Evolutionary conservation across 768 basidiomycete genomes (phyloP).

Genomic region (Trametes maxima): DNA sequence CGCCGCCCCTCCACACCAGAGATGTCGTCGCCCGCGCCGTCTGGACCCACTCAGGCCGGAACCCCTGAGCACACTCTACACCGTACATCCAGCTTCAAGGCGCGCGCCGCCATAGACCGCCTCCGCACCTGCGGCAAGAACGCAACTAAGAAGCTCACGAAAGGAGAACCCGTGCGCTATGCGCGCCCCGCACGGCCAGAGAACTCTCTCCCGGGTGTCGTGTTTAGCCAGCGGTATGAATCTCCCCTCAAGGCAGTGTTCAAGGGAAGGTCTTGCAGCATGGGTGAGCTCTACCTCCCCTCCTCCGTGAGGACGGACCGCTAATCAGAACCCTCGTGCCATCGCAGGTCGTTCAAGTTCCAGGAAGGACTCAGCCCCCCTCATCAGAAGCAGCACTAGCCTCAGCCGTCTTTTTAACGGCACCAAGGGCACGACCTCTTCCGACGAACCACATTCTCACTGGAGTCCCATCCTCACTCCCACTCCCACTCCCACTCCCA

Average conservation of each 20-base stretch:
- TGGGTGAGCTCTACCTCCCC: neutral
- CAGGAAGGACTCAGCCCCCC: neutral
- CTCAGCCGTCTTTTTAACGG: neutral
- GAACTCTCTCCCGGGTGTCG: conserved; percentile 2
- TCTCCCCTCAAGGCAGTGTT: conserved; percentile 10
- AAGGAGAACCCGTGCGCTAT: conserved; percentile 3
- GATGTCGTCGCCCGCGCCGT: neutral
- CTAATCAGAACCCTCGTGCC: neutral
- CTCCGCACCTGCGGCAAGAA: neutral
- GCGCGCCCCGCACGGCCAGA: conserved; percentile 17
- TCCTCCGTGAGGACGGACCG: neutral
- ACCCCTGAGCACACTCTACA: neutral
- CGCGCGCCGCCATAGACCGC: neutral
- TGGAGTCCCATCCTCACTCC: too few relatives aligned
- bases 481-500: too few relatives aligned
- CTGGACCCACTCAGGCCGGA: neutral
- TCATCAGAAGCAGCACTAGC: neutral
- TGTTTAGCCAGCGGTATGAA: conserved; percentile 11
- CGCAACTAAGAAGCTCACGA: too few relatives aligned
- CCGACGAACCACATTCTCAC: too few relatives aligned
- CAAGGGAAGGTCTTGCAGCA: neutral
- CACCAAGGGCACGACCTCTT: neutral
- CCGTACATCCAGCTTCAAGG: neutral
- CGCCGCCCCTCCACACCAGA: neutral
- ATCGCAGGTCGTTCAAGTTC: neutral